Base-by-base conservation (phyloP, 805 yeast species). In the Wickerhamiella occidentalis region DNA sequence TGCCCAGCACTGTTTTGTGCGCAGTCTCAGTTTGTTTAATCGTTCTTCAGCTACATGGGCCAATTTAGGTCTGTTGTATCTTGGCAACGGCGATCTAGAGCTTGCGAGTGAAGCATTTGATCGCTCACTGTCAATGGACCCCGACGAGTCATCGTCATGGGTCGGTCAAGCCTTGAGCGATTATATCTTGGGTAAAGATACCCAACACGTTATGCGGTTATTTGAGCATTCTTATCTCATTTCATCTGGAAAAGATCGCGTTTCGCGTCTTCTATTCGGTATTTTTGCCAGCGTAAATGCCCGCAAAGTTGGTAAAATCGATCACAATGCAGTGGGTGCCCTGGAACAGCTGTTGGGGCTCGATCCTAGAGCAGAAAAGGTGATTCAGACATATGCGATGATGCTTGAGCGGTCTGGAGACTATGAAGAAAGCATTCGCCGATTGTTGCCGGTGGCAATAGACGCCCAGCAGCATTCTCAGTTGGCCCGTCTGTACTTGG, bases 1-100 rank as follows among this genome's bases (percentile, higher is more conserved):
- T 6, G 71, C 96, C 0, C 99, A 92, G 64, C 99, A 92, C 66
- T 86, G 96, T 62, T 85, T 84, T 58, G 83, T 92, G 57, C 82
- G 85, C 54, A 88, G 96, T 0, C 66, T 80, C 2, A 72, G 84
- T 0, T 64, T 87, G 36, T 80, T 84, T 44, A 76, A 83, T 6
- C 76, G 77, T 48, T 84, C 83, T 50, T 75, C 81, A 3, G 67
- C 67, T 15, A 74, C 80, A 4, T 92, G 96, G 96, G 73, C 80
- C 13, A 85, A 85, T 56, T 67, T 92, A 51, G 96, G 94, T 0
- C 74, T 83, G 6, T 68, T 92, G 30, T 88, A 84, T 56, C 65
- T 90, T 51, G 70, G 75, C 26, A 71, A 74, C 50, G 79, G 79
- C 2, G 97, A 90, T 61, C 56, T 70, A 6, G 80, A 74, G 30